Evolutionary conservation across 352 stramenopile species (phyloP).

Genomic region (Phytophthora idaei): DNA sequence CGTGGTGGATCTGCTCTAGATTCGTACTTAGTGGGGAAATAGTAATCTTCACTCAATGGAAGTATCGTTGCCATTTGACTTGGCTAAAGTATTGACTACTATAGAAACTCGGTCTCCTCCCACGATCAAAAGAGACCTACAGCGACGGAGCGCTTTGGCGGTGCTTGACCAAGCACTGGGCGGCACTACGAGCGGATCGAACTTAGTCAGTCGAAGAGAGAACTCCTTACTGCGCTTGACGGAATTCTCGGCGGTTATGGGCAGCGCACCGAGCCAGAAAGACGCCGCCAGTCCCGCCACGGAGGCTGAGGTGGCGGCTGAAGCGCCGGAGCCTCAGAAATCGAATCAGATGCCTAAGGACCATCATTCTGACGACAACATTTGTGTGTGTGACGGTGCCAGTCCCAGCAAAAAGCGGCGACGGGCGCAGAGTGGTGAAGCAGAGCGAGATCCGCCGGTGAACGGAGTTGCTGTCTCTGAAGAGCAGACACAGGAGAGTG

Average conservation of each 20-base stretch:
- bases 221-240: not conserved
- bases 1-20: slow-evolving; percentile 29
- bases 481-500: not conserved
- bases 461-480: not conserved
- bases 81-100: slow-evolving; percentile 15
- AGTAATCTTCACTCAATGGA: not conserved
- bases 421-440: slow-evolving; percentile 4
- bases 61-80: not conserved
- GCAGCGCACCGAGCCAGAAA: slow-evolving; percentile 26
- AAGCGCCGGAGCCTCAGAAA: slow-evolving; percentile 8
- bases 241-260: slow-evolving; percentile 23
- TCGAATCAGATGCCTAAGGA: not conserved
- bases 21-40: slow-evolving; percentile 33
- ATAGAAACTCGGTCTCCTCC: slow-evolving; percentile 4
- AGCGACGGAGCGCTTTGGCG: slow-evolving; percentile 5
- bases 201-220: not conserved
- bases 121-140: slow-evolving; percentile 27
- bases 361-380: slow-evolving; percentile 5
- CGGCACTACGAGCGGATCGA: slow-evolving; percentile 3
- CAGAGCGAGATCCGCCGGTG: not conserved
- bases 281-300: slow-evolving; percentile 10
- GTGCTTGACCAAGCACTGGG: slow-evolving; percentile 13
- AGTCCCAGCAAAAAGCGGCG: slow-evolving; percentile 21
- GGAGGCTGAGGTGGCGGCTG: slow-evolving; percentile 9
- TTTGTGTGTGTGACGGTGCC: slow-evolving; percentile 7